Evolutionary conservation across 1,284 basidiomycete species (phyloP).

Genomic region (Rhodotorula sp.): DNA sequence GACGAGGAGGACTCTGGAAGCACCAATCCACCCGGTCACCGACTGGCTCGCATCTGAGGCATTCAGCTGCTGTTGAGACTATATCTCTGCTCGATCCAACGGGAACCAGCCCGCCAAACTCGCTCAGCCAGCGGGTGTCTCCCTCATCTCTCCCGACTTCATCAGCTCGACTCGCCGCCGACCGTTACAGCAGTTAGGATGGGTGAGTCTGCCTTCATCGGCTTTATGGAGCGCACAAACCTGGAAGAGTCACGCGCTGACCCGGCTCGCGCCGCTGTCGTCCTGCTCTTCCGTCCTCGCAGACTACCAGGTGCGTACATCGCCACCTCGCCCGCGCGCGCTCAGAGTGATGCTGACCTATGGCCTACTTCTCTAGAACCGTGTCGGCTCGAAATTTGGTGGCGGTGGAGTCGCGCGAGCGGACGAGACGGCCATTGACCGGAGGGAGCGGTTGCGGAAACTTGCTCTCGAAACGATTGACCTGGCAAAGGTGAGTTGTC

Average conservation of each 20-base stretch:
- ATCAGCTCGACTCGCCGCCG: too few species aligned
- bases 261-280: not conserved
- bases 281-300: not conserved
- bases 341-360: not conserved
- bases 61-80: too few species aligned
- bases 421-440: constrained; percentile 90
- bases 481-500: constrained; percentile 69
- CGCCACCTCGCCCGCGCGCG: not conserved
- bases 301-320: constrained; percentile 8
- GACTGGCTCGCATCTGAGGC: too few species aligned
- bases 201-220: too few species aligned
- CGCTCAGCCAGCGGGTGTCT: too few species aligned
- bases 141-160: too few species aligned
- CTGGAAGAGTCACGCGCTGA: not conserved
- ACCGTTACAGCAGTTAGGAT: too few species aligned
- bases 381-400: constrained; percentile 67
- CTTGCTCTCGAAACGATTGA: constrained; percentile 95
- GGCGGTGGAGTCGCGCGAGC: constrained; percentile 84
- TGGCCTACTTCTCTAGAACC: constrained; percentile 16
- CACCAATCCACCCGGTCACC: too few species aligned
- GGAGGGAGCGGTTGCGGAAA: constrained; percentile 89
- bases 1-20: too few species aligned
- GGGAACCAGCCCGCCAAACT: too few species aligned
- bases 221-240: not conserved
- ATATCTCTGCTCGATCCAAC: too few species aligned